Evolutionary conservation across 1,284 basidiomycete genomes (phyloP), one percentile per base, ranked within the genome.

Genomic region (Mycosarcoma mackinlayi): DNA sequence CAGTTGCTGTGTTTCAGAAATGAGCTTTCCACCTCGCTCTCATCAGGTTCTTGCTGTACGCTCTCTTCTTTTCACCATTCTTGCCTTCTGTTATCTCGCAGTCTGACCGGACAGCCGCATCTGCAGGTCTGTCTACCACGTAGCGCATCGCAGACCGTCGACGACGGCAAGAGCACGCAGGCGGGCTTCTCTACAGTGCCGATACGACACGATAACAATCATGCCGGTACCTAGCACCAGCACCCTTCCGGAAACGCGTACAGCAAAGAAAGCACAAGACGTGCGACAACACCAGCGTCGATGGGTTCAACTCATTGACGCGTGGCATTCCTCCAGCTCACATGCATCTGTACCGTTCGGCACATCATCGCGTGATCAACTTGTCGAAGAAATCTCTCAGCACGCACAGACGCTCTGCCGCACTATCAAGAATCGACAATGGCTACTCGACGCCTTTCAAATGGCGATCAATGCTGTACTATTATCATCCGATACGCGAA

Each of bases 291-390:
- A 23, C 2, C 55, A 64, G 33, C 51, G 45, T 7, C 24, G 50
- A 33, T 71, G 68, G 68, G 21, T 71, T 4, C 28, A 55, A 35
- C 68, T 71, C 30, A 56, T 71, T n/a, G 68, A 71, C 6, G 18
- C 50, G 2, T 71, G 68, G 68, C 53, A 44, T 4, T 19, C 31
- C 3, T 37, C 50, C 47, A 18, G 30, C 16, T 0, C 37, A 14
- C 8, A 1, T 8, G 4, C n/a, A n/a, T 11, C 41, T 4, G 25
- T 30, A 21, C 2, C 24, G 1, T 40, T 34, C 21, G 46, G 23
- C 10, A 37, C 46, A 27, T 13, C 13, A 1, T n/a, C 41, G 6
- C 57, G 58, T 41, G 54, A 55, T 39, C 11, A 55, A 33, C 50
- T 71, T 16, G 55, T 63, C 13, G 58, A 62, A 33, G 31, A 71